These are phyloP conservation scores for Scytalidium sp. DNA, from an alignment of 2,329 filamentous ascomycete genomes.

Conservation along the genomic window DNA sequence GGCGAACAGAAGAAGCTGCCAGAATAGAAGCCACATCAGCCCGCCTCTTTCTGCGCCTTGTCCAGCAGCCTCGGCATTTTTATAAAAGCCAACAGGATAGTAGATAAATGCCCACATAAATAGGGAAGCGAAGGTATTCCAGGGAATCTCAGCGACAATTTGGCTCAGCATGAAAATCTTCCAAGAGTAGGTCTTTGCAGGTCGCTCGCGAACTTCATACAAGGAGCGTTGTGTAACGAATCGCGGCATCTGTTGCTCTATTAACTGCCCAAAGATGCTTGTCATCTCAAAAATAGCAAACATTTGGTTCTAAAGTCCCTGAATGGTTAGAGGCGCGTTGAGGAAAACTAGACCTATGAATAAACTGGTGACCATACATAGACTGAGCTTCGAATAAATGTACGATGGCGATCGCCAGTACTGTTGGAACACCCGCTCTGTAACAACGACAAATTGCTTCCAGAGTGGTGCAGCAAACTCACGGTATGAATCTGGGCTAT, in stretches of 20 bases:
- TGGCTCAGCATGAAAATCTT: slow-evolving; percentile 63
- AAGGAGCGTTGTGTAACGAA: slow-evolving; percentile 51
- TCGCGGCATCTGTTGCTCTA: slow-evolving; percentile 72
- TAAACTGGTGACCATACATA: slow-evolving; percentile 32
- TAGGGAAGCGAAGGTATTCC: slow-evolving; percentile 67
- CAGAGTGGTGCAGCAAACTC: slow-evolving; percentile 61
- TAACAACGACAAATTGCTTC: slow-evolving; percentile 51
- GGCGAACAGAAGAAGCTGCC: slow-evolving; percentile 73
- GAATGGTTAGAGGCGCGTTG: slow-evolving; percentile 50
- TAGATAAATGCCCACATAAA: slow-evolving; percentile 79
- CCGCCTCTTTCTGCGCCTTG: slow-evolving; percentile 65
- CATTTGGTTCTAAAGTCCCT: slow-evolving; percentile 66
- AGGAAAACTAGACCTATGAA: slow-evolving; percentile 71
- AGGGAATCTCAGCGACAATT: slow-evolving; percentile 79
- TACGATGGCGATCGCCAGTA: slow-evolving; percentile 66
- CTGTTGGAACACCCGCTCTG: slow-evolving; percentile 54
- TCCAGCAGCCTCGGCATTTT: slow-evolving; percentile 60
- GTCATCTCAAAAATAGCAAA: slow-evolving; percentile 75
- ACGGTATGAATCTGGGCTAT: slow-evolving; percentile 37
- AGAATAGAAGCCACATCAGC: slow-evolving; percentile 74
- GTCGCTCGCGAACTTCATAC: slow-evolving; percentile 68
- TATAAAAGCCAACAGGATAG: slow-evolving; percentile 75
- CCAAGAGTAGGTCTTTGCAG: slow-evolving; percentile 75
- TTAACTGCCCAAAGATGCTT: slow-evolving; percentile 67
- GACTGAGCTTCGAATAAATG: slow-evolving; percentile 15